Evolutionary conservation across 345 rosid species (phyloP), one percentile per base, ranked within the genome.

Genomic region (Limnanthes douglasii): DNA sequence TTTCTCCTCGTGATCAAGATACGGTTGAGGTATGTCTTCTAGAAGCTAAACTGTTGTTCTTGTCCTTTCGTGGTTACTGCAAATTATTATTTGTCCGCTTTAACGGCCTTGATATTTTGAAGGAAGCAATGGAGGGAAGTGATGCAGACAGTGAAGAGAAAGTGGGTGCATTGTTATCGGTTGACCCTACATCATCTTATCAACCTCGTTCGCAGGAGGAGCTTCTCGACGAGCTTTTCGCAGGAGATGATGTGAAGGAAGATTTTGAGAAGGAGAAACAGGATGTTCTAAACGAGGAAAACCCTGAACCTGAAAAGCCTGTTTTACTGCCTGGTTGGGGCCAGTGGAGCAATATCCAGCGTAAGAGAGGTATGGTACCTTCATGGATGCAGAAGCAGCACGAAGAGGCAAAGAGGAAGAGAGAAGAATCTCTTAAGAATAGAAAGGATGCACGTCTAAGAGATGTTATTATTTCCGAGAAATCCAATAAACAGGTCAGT

Each of bases 201-300:
- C 64, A 64, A 39, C 81, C 84, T 43, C 95, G 92, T 48, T 84
- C 94, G 39, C 98, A 84, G 60, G 90, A 60, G 11, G 98, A 90
- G 51, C 94, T 84, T 48, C 60, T 84, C 30, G 75, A 36, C 37
- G 75, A 65, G 31, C 94, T 92, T 50, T 90, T 90, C 62, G 95
- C 98, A 1, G 98, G 95, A 23, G 94, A 84, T 58, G 82, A 90
- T 25, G 95, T 84, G 13, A 69, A 53, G 23, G 86, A 72, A 8
- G 94, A 84, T 43, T 90, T 90, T 51, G 69, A 58, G 43, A 77
- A 74, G 61, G 75, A 70, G 23, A 90, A 80, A 46, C 55, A 57
- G 57, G 78, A 70, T 34, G 40, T 75, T 37, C 48, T 90, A 53
- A 75, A 72, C 19, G 64, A 60, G 56, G 95, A 80, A 56, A 71